These are phyloP conservation scores for Gypsophila paniculata DNA, from an alignment of 179 eudicot species.

Conservation along the genomic window DNA sequence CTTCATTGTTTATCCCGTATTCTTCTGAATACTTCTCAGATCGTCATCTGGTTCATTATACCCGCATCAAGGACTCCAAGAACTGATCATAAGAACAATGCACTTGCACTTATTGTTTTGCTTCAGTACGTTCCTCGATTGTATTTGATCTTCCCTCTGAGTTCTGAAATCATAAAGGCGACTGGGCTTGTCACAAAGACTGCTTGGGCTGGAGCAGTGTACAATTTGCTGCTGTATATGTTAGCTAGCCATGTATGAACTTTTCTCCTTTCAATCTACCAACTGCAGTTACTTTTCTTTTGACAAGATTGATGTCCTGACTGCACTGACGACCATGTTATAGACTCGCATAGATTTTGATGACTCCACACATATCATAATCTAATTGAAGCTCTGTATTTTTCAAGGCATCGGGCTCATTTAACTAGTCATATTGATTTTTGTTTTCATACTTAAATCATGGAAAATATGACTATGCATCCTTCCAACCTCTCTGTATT, in stretches of 20 bases:
- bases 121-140: conserved; percentile 87
- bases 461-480: not conserved
- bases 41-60: conserved; percentile 89
- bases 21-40: conserved; percentile 36
- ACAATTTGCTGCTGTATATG: conserved; percentile 79
- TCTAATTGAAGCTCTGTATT: not conserved
- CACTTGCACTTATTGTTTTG: conserved; percentile 85
- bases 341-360: conserved; percentile 2
- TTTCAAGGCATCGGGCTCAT: not conserved
- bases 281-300: too few relatives aligned
- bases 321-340: not conserved
- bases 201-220: conserved; percentile 99
- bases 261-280: not conserved
- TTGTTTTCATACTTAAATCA: not conserved
- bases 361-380: not conserved
- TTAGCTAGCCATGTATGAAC: conserved; percentile 93
- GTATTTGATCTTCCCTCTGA: conserved; percentile 85
- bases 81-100: conserved; percentile 83
- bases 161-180: conserved; percentile 85
- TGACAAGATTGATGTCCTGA: not conserved
- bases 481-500: not conserved
- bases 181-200: conserved; percentile 98
- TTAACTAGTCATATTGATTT: not conserved
- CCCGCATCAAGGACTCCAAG: conserved; percentile 64
- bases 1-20: not conserved